phyloP scores from a whole-genome alignment of 1,139 yeast genomes.

The Debaryomyces coudertii region DNA sequence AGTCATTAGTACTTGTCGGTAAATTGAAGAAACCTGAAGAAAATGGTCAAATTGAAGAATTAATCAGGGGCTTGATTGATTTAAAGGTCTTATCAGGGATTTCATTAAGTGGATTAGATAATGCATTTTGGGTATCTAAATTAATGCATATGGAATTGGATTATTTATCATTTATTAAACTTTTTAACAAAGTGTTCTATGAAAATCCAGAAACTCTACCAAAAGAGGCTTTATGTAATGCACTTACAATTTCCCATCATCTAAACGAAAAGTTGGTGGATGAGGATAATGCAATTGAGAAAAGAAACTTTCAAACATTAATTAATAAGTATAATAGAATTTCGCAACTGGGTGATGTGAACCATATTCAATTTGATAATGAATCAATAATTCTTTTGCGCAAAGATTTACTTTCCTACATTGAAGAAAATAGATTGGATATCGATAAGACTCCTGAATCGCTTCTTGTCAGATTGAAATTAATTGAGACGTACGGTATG shows the following conservation, averaged over 20 bases:
- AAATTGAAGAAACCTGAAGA: not conserved
- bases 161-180: constrained; percentile 6
- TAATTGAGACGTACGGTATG: constrained; percentile 44
- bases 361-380: not conserved
- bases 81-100: constrained; percentile 1
- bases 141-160: constrained; percentile 8
- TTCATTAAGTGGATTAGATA: not conserved
- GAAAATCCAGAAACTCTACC: not conserved
- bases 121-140: not conserved
- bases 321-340: constrained; percentile 7
- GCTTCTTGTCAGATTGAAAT: constrained; percentile 28
- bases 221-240: constrained; percentile 7
- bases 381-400: not conserved
- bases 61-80: constrained; percentile 1
- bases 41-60: not conserved
- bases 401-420: constrained; percentile 15
- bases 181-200: constrained; percentile 9
- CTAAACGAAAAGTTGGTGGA: not conserved
- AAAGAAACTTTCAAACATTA: constrained; percentile 8
- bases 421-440: constrained; percentile 31
- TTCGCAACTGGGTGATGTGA: constrained; percentile 9
- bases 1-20: constrained; percentile 2
- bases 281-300: constrained; percentile 2
- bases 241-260: not conserved
- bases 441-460: constrained; percentile 27